Conservation (phyloP, 1,284 basidiomycete genomes). For the Sutorius eximius region DNA sequence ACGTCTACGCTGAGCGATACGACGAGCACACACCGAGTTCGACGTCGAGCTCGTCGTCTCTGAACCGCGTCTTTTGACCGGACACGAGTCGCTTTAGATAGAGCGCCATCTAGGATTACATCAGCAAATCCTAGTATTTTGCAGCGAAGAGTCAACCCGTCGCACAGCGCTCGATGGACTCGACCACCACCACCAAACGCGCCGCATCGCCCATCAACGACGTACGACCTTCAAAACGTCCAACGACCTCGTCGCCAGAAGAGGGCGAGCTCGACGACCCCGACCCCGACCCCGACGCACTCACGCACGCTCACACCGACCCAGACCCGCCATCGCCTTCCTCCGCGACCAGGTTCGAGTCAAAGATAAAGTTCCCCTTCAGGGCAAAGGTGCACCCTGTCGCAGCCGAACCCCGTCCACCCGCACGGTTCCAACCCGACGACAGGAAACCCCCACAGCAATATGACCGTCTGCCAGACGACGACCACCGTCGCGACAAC, state of each 20-base stretch:
- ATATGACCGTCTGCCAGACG: slow-evolving; percentile 46
- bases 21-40: slow-evolving; percentile 53
- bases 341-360: slow-evolving; percentile 34
- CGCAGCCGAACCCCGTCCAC: slow-evolving; percentile 8
- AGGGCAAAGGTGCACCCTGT: slow-evolving; percentile 48
- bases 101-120: slow-evolving; percentile 43
- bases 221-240: slow-evolving; percentile 54
- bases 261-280: slow-evolving; percentile 71
- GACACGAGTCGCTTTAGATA: slow-evolving; percentile 68
- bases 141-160: slow-evolving; percentile 14
- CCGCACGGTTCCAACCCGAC: slow-evolving; percentile 21
- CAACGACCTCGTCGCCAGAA: slow-evolving; percentile 63
- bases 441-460: slow-evolving; percentile 34
- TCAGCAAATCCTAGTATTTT: slow-evolving; percentile 15
- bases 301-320: slow-evolving; percentile 16
- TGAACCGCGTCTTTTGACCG: slow-evolving; percentile 77
- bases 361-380: slow-evolving; percentile 70
- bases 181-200: slow-evolving; percentile 49
- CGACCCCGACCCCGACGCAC: slow-evolving; percentile 27
- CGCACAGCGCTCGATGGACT: slow-evolving; percentile 20
- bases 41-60: slow-evolving; percentile 64
- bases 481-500: slow-evolving; percentile 41
- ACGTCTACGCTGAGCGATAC: not conserved
- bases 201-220: slow-evolving; percentile 52
- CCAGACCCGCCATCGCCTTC: slow-evolving; percentile 23